Conservation (phyloP, 169 alveolate genomes). For the Cryptosporidium tyzzeri region DNA sequence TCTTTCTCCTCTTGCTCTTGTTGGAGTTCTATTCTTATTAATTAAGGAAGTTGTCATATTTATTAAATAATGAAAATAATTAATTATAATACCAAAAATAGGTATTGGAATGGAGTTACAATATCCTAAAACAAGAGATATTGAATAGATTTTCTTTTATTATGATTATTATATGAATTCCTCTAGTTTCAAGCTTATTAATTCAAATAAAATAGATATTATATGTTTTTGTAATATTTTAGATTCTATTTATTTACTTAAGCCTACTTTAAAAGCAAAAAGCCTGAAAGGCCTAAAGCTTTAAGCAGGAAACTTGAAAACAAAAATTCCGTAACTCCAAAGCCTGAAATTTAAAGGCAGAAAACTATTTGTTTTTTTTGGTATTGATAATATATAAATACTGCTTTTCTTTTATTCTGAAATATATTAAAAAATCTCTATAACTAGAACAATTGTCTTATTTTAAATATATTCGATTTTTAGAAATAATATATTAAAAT, state of each 20-base stretch:
- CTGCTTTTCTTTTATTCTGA: background rate
- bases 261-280: background rate
- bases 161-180: background rate
- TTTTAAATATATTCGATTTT: background rate
- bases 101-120: background rate
- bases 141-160: background rate
- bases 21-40: conserved; percentile 38
- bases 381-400: too few species aligned
- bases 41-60: conserved; percentile 32
- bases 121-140: background rate
- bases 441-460: background rate
- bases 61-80: background rate
- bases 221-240: too few species aligned
- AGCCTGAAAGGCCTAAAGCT: too few species aligned
- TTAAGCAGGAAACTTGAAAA: too few species aligned
- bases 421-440: background rate
- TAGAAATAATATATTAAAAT: background rate
- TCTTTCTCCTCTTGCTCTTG: conserved; percentile 74
- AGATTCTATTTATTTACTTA: too few species aligned
- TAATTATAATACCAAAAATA: background rate
- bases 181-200: background rate
- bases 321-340: too few species aligned
- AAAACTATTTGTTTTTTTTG: background rate
- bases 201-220: too few species aligned
- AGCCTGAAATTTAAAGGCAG: too few species aligned